Base-by-base conservation (phyloP, 2,329 filamentous ascomycete species). In the Amesomyces nigricolor region DNA sequence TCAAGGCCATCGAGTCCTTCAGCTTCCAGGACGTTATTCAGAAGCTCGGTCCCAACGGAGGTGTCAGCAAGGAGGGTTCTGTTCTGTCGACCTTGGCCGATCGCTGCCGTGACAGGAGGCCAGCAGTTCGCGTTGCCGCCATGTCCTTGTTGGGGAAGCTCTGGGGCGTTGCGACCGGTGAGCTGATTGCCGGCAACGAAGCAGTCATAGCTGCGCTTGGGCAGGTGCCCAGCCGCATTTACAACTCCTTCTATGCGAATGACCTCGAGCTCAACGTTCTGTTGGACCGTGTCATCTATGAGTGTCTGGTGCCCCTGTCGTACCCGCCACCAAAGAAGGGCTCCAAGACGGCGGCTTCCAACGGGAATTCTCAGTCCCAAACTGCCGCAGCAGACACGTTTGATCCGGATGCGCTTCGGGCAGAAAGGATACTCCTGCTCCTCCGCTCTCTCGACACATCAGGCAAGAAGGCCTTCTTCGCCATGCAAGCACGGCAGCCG, bases 141-240 rank as follows among this genome's bases (percentile, higher is more conserved):
- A 95, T 96, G 82, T 86, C 85, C 49, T 78, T 95, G 8, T 75
- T 97, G 1, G 89, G 83, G 10, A 89, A 86, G 59, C 85, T 97
- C 29, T 99, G 94, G 94, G 91, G 89, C n/a, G 91, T 95, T 16
- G 92, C 89, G 11, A 83, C 86, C 16, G 89, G 90, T 16, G 91
- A 96, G 64, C 88, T 99, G 63, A 85, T 89, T 22, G 83, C 87
- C 51, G 89, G 89, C 13, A 87, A 92, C 64, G 89, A 96, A 63
- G 76, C 79, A 16, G 86, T 95, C 17, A 81, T 80, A 11, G 75
- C 82, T 9, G 80, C 92, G n/a, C 75, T 99, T 11, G 87, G 86
- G 6, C 86, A 86, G 22, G 90, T 95, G 39, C 92, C 94, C 2
- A 87, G 87, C 1, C 87, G 84, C 59, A 90, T 99, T 44, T 83